Conservation (phyloP, 1,284 basidiomycete species). For the Inonotus obliquus region DNA sequence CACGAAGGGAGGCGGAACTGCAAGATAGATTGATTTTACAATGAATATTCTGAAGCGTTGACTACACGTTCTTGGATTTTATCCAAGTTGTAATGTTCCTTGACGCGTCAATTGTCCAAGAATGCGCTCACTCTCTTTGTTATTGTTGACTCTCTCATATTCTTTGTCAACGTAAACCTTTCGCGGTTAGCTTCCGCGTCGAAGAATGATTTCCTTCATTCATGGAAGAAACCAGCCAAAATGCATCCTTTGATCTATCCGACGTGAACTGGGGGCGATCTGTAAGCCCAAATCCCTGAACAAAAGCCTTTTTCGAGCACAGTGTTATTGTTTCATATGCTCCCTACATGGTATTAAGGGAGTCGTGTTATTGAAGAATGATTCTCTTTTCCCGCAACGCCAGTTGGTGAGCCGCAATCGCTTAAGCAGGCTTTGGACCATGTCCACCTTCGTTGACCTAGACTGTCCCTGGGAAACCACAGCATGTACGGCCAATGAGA, state of each 20-base stretch:
- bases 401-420: neutral
- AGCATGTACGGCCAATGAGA: neutral
- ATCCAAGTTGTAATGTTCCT: too few species aligned
- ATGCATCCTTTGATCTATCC: neutral
- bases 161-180: neutral
- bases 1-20: too few species aligned
- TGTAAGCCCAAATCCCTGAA: neutral
- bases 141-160: neutral
- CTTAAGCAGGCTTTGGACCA: neutral
- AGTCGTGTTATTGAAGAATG: neutral
- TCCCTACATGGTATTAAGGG: neutral
- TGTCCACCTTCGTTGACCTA: neutral
- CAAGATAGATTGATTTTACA: too few species aligned
- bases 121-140: neutral
- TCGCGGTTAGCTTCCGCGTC: constrained; percentile 7
- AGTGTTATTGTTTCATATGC: neutral
- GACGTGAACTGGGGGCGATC: neutral
- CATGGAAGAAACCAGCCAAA: neutral
- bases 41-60: too few species aligned
- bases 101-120: neutral
- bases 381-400: neutral
- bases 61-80: too few species aligned
- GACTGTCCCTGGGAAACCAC: neutral
- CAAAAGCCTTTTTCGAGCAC: neutral
- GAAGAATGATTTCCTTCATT: neutral